phyloP scores from a whole-genome alignment of 257 asterid genomes.

The Solanum chaucha region DNA sequence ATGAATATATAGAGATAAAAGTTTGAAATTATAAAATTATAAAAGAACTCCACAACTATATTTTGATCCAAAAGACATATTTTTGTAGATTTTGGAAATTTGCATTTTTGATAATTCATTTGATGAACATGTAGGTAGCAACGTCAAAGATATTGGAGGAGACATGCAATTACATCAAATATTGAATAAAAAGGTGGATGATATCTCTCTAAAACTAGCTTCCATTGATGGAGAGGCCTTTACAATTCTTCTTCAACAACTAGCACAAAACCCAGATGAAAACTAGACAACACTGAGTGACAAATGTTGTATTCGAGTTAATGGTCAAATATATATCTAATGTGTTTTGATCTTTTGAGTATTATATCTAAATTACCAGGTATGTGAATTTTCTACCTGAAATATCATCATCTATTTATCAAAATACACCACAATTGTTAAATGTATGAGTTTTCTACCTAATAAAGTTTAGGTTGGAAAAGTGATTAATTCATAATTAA shows the following conservation, averaged over 20 bases:
- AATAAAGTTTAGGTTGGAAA: neutral
- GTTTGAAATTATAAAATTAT: neutral
- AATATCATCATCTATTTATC: neutral
- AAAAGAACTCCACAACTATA: neutral
- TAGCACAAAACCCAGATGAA: neutral
- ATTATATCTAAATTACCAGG: too few relatives aligned
- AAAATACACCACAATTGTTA: neutral
- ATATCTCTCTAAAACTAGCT: neutral
- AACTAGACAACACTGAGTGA: neutral
- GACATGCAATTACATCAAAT: neutral
- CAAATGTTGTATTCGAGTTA: neutral
- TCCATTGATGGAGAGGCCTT: neutral
- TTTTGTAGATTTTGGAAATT: neutral
- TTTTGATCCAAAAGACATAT: neutral
- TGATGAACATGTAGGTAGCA: neutral
- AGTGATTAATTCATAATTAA: neutral
- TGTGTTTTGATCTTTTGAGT: neutral
- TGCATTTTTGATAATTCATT: neutral
- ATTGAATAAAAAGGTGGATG: neutral
- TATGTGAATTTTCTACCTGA: neutral
- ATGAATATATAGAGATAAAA: neutral
- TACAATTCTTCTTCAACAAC: neutral
- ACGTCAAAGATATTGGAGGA: neutral
- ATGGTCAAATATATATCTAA: neutral
- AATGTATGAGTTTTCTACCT: neutral